Base-by-base conservation (phyloP, 139 green algal species). In the Chlamydomonas schloesseri region DNA sequence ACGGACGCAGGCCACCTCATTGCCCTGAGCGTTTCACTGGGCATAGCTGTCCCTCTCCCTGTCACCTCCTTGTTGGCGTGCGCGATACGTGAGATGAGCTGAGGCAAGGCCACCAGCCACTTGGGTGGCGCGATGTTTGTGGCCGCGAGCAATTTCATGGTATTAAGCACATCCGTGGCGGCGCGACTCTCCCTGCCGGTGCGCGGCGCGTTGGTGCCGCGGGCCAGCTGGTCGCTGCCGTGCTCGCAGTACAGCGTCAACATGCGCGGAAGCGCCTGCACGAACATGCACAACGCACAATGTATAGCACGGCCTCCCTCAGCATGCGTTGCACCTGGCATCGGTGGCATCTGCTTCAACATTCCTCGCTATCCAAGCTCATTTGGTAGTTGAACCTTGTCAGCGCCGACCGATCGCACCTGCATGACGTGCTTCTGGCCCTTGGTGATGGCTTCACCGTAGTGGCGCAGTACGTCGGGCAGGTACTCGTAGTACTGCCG, bases 191-290 rank as follows among this genome's bases (percentile, higher is more conserved):
- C 79, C n/a, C 67, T 77, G 55, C 83, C 73, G n/a, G 26, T 80
- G 73, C 37, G 67, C 47, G 75, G 77, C 34, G 31, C 53, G 42
- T 9, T 36, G 26, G 6, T 50, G 28, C 58, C 71, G 34, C 71
- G 70, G 37, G 65, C 46, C n/a, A 86, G n/a, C 62, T 74, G 50
- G 50, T 91, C 87, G 65, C 34, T 91, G 70, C 96, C 96, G 91
- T 97, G 97, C 37, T 99, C 97, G 82, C 98, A 98, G 94, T 95
- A 99, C 10, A 99, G 84, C 0, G 97, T 99, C 53, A 99, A 93
- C 92, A 99, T 86, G 36, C 97, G 95, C 11, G 97, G 97, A 81
- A 99, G 91, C 47, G 91, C 87, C 81, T 98, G 95, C 42, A 50
- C 42, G 42, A 13, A 50, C 42, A 50, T 50, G 8, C 42, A 50